Conservation (phyloP, 2,329 filamentous ascomycete species). For the Dactylellina cionopaga region DNA sequence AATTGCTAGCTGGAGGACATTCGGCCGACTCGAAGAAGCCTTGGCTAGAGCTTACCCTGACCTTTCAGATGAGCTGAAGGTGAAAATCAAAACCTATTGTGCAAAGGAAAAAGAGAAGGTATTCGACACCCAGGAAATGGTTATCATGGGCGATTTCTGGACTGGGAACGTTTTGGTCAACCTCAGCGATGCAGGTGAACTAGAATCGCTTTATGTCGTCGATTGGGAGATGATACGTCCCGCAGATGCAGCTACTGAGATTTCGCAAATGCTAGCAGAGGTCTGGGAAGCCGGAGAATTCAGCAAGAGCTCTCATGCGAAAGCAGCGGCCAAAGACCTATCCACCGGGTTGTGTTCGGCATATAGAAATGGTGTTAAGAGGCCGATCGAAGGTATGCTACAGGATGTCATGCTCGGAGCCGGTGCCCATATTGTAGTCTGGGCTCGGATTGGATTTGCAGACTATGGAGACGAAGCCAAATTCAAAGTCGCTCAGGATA, state of each 20-base stretch:
- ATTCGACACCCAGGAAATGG: conserved; percentile 12
- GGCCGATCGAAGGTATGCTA: conserved; percentile 13
- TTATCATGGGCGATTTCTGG: conserved; percentile 54
- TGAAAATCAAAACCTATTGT: conserved; percentile 19
- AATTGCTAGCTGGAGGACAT: conserved; percentile 50
- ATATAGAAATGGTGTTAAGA: neutral
- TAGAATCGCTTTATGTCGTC: conserved; percentile 41
- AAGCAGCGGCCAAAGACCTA: conserved; percentile 22
- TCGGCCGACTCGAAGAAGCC: conserved; percentile 21
- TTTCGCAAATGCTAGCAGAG: conserved; percentile 50
- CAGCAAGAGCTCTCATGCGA: conserved; percentile 22
- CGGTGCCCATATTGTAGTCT: conserved; percentile 35
- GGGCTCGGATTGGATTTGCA: conserved; percentile 29
- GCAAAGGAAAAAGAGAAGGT: conserved; percentile 30
- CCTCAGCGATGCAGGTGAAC: conserved; percentile 3
- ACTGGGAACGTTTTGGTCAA: conserved; percentile 47
- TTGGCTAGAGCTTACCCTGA: conserved; percentile 20
- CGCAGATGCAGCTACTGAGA: conserved; percentile 30
- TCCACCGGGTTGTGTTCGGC: conserved; percentile 20
- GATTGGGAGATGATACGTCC: conserved; percentile 50
- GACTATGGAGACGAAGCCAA: conserved; percentile 9
- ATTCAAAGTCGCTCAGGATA: conserved; percentile 29
- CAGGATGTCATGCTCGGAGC: conserved; percentile 39
- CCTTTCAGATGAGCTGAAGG: conserved; percentile 16
- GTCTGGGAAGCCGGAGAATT: conserved; percentile 50